Evolutionary conservation across 352 stramenopile genomes (phyloP).

Genomic region (Aphanomyces cochlioides): DNA sequence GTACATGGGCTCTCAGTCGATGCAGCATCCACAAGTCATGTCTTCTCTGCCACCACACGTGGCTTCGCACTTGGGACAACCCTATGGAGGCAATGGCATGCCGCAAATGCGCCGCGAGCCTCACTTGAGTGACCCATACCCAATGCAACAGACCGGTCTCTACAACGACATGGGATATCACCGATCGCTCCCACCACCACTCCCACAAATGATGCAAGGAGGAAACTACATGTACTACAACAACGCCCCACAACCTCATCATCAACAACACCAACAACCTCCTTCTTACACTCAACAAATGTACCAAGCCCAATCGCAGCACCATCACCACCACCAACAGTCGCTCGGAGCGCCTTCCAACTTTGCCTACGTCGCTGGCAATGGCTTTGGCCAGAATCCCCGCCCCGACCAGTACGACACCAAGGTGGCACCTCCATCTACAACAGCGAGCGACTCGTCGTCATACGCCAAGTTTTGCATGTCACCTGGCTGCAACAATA

Average conservation of each 20-base stretch:
- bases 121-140: background rate
- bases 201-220: constrained; percentile 17
- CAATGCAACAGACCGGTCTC: constrained; percentile 16
- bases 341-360: constrained; percentile 38
- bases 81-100: background rate
- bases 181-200: background rate
- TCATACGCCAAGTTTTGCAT: constrained; percentile 31
- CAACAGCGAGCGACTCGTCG: background rate
- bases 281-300: constrained; percentile 17
- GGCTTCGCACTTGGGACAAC: background rate
- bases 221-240: constrained; percentile 29
- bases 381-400: background rate
- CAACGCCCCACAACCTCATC: constrained; percentile 10
- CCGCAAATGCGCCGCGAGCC: background rate
- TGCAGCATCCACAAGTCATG: constrained; percentile 19
- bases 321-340: constrained; percentile 35
- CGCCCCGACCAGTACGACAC: background rate
- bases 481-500: constrained; percentile 70
- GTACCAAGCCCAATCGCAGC: constrained; percentile 18
- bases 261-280: constrained; percentile 16
- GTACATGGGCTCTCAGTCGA: background rate
- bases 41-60: constrained; percentile 10
- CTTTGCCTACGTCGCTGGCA: constrained; percentile 3
- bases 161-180: constrained; percentile 18
- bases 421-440: background rate